A percentile compares a stretch with the other conserved stretches of the same genome.
These are phyloP conservation scores for Nepenthes alata DNA, from an alignment of 179 eudicot genomes.

Conservation along the genomic window DNA sequence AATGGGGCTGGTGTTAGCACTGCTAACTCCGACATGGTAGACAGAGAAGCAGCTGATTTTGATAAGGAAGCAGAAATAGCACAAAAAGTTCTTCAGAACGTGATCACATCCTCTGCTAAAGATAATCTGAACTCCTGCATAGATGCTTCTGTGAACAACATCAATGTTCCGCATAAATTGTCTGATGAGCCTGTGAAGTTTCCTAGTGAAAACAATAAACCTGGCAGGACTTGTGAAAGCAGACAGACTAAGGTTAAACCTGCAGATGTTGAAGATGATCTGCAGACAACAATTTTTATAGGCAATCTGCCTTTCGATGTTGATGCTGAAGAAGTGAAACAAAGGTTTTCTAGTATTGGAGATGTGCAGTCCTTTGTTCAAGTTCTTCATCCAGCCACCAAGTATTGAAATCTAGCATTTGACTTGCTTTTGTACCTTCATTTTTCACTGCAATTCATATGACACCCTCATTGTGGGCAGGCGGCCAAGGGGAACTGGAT, in stretches of 20 bases:
- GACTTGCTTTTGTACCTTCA: conserved; percentile 1
- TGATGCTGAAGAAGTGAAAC: conserved; percentile 74
- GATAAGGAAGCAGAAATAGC: conserved; percentile 76
- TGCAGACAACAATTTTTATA: conserved; percentile 63
- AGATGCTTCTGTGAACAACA: conserved; percentile 15
- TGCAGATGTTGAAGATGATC: conserved; percentile 41
- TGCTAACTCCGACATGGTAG: conserved; percentile 28
- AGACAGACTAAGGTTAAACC: conserved; percentile 16
- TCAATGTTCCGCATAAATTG: conserved; percentile 12
- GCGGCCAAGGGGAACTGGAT: conserved; percentile 91
- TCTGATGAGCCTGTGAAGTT: conserved; percentile 16
- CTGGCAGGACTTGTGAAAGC: conserved; percentile 13
- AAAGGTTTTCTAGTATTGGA: conserved; percentile 77
- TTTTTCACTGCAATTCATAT: background rate
- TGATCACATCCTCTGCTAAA: conserved; percentile 45
- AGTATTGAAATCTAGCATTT: conserved; percentile 32
- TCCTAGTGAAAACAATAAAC: conserved; percentile 12
- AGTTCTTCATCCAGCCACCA: conserved; percentile 72
- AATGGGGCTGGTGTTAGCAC: conserved; percentile 23
- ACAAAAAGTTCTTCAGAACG: conserved; percentile 60
- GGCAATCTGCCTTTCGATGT: conserved; percentile 82
- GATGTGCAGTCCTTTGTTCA: conserved; percentile 69
- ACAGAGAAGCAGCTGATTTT: conserved; percentile 38
- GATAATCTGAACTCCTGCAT: conserved; percentile 16
- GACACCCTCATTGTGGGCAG: conserved; percentile 26